phyloP scores from a whole-genome alignment of 2,329 filamentous ascomycete species.

The Diplodia mutila region DNA sequence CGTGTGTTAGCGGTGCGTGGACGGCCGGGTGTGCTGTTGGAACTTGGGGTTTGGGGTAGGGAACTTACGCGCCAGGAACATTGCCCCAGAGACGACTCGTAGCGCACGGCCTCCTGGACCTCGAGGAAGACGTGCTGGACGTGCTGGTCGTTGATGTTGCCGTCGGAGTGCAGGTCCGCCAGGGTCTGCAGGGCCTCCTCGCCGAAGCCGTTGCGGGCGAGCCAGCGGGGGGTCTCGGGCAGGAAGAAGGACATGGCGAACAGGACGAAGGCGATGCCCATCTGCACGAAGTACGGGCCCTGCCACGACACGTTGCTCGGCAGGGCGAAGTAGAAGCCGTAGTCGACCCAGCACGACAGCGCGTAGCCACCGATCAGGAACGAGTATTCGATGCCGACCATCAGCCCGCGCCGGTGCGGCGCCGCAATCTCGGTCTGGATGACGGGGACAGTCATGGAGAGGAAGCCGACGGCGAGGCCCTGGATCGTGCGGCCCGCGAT shows the following conservation, averaged over 20 bases:
- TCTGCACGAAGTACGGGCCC: conserved; percentile 40
- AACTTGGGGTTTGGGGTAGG: no score
- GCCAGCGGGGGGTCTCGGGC: conserved; percentile 47
- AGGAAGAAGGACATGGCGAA: conserved; percentile 44
- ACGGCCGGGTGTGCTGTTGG: no score
- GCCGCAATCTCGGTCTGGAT: conserved; percentile 46
- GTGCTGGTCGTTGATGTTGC: conserved; percentile 40
- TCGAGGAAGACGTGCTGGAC: conserved; percentile 44
- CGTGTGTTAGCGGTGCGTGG: background rate
- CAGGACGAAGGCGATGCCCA: conserved; percentile 39
- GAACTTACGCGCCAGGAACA: conserved; percentile 38
- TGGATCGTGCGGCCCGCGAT: conserved; percentile 42
- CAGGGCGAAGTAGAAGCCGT: conserved; percentile 43
- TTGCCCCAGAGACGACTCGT: conserved; percentile 42
- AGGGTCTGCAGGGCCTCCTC: conserved; percentile 46
- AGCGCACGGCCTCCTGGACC: conserved; percentile 45
- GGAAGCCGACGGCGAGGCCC: conserved; percentile 41
- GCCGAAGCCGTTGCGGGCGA: conserved; percentile 47
- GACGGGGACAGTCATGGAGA: conserved; percentile 43
- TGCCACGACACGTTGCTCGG: conserved; percentile 41
- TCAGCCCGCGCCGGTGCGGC: conserved; percentile 42
- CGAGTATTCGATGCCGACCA: conserved; percentile 48
- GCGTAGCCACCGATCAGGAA: conserved; percentile 46
- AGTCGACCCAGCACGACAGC: conserved; percentile 47
- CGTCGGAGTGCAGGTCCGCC: conserved; percentile 46